Percentiles rank a stretch among this genome's conserved stretches.
These are phyloP conservation scores for Fragaria ananassa DNA, from an alignment of 306 rosid species.

Conservation along the genomic window DNA sequence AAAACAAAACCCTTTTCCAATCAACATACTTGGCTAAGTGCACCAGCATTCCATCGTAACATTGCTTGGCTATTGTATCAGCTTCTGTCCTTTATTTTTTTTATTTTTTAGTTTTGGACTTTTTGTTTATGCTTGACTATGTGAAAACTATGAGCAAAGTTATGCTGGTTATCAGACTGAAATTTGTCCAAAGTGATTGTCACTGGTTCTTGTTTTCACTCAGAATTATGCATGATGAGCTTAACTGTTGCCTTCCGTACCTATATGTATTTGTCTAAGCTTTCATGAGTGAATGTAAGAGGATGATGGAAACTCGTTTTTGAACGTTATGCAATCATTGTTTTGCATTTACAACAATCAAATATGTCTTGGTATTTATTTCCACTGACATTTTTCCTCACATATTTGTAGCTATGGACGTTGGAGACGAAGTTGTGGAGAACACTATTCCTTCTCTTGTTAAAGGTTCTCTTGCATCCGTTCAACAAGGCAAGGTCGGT, in stretches of 20 bases:
- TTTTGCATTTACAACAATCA: background rate
- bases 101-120: background rate
- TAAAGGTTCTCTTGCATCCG: background rate
- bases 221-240: background rate
- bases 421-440: slow-evolving; percentile 20
- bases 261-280: background rate
- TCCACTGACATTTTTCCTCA: slow-evolving; percentile 9
- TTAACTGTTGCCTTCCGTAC: background rate
- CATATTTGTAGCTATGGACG: slow-evolving; percentile 35
- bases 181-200: background rate
- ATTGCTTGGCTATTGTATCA: background rate
- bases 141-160: background rate
- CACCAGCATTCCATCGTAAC: background rate
- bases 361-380: background rate
- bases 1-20: background rate
- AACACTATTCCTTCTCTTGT: slow-evolving; percentile 13
- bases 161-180: background rate
- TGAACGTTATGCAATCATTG: background rate
- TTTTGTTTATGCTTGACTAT: background rate
- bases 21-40: background rate
- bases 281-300: background rate
- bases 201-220: background rate
- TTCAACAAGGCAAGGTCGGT: slow-evolving; percentile 17
- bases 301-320: background rate
- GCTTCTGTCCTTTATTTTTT: background rate